Base-by-base conservation (phyloP, 495 filamentous ascomycete genomes). In the Aspergillus coremiiformis region DNA sequence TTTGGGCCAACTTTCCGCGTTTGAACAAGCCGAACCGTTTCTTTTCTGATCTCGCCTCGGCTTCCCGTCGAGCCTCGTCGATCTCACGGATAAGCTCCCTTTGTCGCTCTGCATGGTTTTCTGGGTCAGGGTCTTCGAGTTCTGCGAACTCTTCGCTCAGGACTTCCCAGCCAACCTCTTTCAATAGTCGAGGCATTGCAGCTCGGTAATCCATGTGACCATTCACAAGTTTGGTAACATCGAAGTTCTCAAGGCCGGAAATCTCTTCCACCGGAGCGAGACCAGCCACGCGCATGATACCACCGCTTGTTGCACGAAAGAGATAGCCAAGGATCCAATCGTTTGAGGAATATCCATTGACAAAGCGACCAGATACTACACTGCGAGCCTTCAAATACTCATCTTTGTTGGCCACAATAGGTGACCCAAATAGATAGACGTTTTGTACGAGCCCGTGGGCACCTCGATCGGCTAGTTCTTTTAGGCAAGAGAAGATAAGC, bases 291-390 rank as follows among this genome's bases (percentile, higher is more conserved):
- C 86, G 85, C 68, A 87, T 84, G 63, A 99, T 91, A 44, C 93
- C 94, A 49, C 93, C 93, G 57, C 83, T 84, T 15, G 93, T 99
- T 6, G 95, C 82, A 9, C 93, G 89, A 76, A 99, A 99, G 5
- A 99, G 79, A 60, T 99, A 99, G 4, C 93, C 91, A 26, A 99
- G 68, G 61, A 99, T 97, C 93, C 94, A 99, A 66, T 99, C 93
- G 61, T 92, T 95, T 17, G 79, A 85, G 39, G 92, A 84, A 68
- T 94, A 97, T 5, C 90, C 93, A 64, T 96, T 99, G 44, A 99
- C 84, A 57, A 96, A 96, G 30, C 91, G 78, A 5, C 94, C 93
- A 9, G 87, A 78, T 1, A 99, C 87, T 6, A 95, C 87, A 26
- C 84, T 80, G 33, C 87, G 80, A 8, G 84, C 87, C 54, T 80